phyloP scores from a whole-genome alignment of 805 yeast genomes.

The Priceomyces carsonii region DNA sequence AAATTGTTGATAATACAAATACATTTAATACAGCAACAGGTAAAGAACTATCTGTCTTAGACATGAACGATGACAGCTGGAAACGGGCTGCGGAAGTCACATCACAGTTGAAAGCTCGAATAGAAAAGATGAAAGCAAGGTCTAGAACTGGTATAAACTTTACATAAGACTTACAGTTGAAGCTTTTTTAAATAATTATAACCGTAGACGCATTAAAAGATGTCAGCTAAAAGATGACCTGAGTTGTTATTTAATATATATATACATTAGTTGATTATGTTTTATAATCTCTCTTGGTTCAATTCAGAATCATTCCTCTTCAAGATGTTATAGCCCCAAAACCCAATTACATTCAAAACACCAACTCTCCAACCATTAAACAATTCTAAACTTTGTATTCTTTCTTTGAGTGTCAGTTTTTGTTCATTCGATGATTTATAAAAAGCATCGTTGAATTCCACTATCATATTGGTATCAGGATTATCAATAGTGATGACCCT shows the following conservation, averaged over 20 bases:
- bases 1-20: slow-evolving; percentile 14
- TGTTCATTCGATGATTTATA: slow-evolving; percentile 36
- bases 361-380: slow-evolving; percentile 95
- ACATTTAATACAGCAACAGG: slow-evolving; percentile 7
- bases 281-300: slow-evolving; percentile 30
- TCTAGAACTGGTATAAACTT: slow-evolving; percentile 18
- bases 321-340: slow-evolving; percentile 73
- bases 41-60: slow-evolving; percentile 29
- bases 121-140: slow-evolving; percentile 84
- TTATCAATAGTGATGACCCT: slow-evolving; percentile 44
- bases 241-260: no score
- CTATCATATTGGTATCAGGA: slow-evolving; percentile 52
- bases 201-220: no score
- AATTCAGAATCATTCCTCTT: slow-evolving; percentile 47
- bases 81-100: slow-evolving; percentile 89
- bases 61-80: slow-evolving; percentile 72
- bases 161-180: no score
- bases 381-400: slow-evolving; percentile 29
- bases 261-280: no score
- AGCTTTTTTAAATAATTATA: no score
- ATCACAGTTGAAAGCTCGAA: slow-evolving; percentile 78
- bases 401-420: slow-evolving; percentile 47
- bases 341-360: slow-evolving; percentile 72
- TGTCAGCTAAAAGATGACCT: no score
- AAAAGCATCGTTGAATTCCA: slow-evolving; percentile 52